phyloP scores from a whole-genome alignment of 768 basidiomycete species.

The Stropharia rugosoannulata region DNA sequence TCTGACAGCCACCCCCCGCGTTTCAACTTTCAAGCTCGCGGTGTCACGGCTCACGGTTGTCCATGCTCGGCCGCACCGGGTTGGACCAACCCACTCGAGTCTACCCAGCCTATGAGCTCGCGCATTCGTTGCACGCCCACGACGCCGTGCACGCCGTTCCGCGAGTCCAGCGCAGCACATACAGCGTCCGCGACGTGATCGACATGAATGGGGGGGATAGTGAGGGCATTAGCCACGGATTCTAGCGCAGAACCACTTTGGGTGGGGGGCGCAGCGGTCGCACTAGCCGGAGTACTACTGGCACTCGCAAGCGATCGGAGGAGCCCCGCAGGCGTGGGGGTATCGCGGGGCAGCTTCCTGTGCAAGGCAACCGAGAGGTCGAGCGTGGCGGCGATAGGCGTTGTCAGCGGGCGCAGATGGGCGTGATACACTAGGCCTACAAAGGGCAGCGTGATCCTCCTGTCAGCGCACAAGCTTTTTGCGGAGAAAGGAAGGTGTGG shows the following conservation, averaged over 20 bases:
- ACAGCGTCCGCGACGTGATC: conserved; percentile 92
- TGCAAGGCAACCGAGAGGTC: conserved; percentile 80
- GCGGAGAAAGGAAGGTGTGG: conserved; percentile 25
- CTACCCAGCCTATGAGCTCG: conserved; percentile 66
- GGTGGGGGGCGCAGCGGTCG: conserved; percentile 19
- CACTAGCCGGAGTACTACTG: conserved; percentile 19
- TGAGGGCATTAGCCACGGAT: conserved; percentile 75
- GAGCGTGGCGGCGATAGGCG: conserved; percentile 80
- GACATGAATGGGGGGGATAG: conserved; percentile 91
- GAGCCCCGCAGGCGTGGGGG: conserved; percentile 67
- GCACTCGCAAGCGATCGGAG: conserved; percentile 47
- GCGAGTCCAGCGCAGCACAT: conserved; percentile 56
- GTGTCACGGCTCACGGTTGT: neutral
- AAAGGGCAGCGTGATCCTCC: conserved; percentile 11
- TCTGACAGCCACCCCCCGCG: no score
- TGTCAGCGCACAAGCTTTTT: conserved; percentile 2
- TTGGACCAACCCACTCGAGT: conserved; percentile 10
- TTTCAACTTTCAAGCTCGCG: no score
- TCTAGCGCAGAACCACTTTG: conserved; percentile 39
- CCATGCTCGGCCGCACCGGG: conserved; percentile 8
- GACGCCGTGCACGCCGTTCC: conserved; percentile 55
- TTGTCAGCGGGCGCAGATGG: conserved; percentile 86
- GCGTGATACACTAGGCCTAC: conserved; percentile 95
- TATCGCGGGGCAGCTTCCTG: conserved; percentile 47
- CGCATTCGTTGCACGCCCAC: conserved; percentile 75